phyloP scores from a whole-genome alignment of 352 stramenopile species.

The Pythium biforme region DNA sequence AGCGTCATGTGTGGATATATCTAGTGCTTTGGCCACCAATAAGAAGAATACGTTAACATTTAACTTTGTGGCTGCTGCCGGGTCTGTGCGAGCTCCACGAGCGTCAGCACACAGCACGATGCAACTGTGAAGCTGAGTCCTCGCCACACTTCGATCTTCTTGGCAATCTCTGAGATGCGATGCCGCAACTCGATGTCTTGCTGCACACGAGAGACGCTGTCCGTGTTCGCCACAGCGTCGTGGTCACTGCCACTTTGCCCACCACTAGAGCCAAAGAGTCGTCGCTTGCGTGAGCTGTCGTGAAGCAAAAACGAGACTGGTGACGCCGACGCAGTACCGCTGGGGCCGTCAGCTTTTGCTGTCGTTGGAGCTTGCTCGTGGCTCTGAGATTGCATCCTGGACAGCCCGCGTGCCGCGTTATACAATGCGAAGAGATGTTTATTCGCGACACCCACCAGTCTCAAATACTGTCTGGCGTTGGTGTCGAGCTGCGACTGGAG shows the following conservation, averaged over 20 bases:
- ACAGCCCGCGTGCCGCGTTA: constrained; percentile 26
- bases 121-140: constrained; percentile 30
- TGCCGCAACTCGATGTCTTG: constrained; percentile 30
- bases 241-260: neutral
- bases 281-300: constrained; percentile 12
- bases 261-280: constrained; percentile 5
- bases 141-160: constrained; percentile 44
- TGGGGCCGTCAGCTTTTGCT: neutral
- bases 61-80: neutral
- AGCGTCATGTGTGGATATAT: too few species aligned
- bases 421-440: constrained; percentile 37
- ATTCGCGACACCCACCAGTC: constrained; percentile 27
- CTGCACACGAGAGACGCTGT: constrained; percentile 28
- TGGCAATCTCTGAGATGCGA: constrained; percentile 35
- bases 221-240: neutral
- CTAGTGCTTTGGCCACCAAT: too few species aligned
- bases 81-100: constrained; percentile 22
- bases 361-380: neutral
- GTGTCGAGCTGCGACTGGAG: constrained; percentile 19
- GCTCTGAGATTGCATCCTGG: constrained; percentile 2
- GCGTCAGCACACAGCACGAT: constrained; percentile 28
- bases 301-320: neutral
- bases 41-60: too few species aligned
- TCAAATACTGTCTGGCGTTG: constrained; percentile 18
- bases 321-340: neutral